Percentiles rank a stretch among this genome's conserved stretches.
phyloP scores from a whole-genome alignment of 805 yeast genomes.

The Candida sonorensis region DNA sequence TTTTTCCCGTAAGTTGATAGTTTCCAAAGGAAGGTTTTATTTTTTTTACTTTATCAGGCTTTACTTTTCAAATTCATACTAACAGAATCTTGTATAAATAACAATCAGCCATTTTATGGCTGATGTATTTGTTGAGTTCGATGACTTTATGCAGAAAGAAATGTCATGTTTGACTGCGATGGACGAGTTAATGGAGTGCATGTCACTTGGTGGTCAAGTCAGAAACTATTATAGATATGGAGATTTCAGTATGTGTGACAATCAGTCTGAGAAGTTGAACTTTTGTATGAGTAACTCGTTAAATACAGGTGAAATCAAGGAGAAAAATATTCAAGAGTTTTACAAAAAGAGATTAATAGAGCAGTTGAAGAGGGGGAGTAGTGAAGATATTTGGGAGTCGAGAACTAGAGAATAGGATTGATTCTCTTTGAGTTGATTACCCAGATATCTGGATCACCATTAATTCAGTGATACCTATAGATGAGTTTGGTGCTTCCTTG shows the following conservation, averaged over 20 bases:
- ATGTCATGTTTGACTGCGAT: conserved; percentile 77
- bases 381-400: conserved; percentile 79
- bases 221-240: conserved; percentile 83
- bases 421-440: neutral
- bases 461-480: no score
- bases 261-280: conserved; percentile 66
- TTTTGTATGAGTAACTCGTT: conserved; percentile 65
- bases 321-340: conserved; percentile 55
- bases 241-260: conserved; percentile 61
- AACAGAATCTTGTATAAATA: no score
- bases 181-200: conserved; percentile 80
- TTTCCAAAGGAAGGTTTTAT: neutral
- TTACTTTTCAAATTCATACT: no score
- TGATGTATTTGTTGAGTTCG: no score
- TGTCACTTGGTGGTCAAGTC: conserved; percentile 85
- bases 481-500: no score
- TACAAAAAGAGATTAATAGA: conserved; percentile 58
- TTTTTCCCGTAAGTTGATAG: conserved; percentile 26
- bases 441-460: no score
- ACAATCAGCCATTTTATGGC: no score
- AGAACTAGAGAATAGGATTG: conserved; percentile 3
- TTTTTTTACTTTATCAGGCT: neutral
- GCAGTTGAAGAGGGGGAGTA: conserved; percentile 59
- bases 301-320: conserved; percentile 45
- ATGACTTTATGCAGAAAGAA: conserved; percentile 18